These are phyloP conservation scores for Fraxinus paxiana DNA, from an alignment of 305 asterid species.

Conservation along the genomic window DNA sequence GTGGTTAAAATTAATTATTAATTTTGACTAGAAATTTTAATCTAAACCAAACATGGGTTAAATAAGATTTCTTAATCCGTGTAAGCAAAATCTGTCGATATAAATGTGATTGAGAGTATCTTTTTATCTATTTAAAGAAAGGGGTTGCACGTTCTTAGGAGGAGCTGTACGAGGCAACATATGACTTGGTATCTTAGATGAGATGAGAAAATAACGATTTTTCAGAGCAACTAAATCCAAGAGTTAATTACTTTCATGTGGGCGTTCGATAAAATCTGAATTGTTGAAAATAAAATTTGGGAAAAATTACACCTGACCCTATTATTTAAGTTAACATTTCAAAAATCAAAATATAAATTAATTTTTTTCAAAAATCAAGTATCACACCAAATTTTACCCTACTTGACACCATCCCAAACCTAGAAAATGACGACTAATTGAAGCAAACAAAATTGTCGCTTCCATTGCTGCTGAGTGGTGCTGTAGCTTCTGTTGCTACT, in stretches of 20 bases:
- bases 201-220: background rate
- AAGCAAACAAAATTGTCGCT: background rate
- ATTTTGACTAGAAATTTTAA: no score
- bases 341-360: no score
- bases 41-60: no score
- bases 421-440: background rate
- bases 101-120: no score
- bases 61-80: no score
- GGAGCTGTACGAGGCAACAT: no score
- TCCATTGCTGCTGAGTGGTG: background rate
- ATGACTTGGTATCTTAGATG: background rate
- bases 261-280: no score
- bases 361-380: no score
- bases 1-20: no score
- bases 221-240: background rate
- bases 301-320: background rate
- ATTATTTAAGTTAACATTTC: no score
- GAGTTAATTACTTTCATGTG: background rate
- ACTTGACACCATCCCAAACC: background rate
- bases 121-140: background rate
- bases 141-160: background rate
- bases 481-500: background rate
- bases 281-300: background rate
- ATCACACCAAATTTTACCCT: background rate
- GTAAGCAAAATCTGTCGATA: no score